Evolutionary conservation across 768 basidiomycete genomes (phyloP), one percentile per base, ranked within the genome.

Genomic region (Mycena rosella): DNA sequence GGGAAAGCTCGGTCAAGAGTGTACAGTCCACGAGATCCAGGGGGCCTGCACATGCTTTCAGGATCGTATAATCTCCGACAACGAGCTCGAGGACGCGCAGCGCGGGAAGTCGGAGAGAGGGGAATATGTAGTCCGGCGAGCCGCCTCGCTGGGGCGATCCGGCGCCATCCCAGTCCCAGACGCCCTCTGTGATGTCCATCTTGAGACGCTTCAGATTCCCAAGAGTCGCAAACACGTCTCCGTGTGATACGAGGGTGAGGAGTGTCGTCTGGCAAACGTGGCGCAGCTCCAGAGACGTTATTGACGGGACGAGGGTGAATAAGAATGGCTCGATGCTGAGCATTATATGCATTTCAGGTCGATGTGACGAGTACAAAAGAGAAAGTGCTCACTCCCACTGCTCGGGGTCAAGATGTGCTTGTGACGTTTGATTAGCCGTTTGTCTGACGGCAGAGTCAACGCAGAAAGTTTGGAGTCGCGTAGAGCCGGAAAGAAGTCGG

Each of bases 101-200:
- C 9, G 73, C 72, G 17, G 73, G 72, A 30, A 73, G 65, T 3
- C 73, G 38, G 2, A 76, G 63, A 22, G 67, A 56, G 3, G 38
- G 44, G 58, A 74, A 76, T 4, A 42, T 13, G 42, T 63, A 73
- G 0, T 49, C 34, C 1, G 42, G 36, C 5, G 73, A 60, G 0
- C 73, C 67, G 8, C 74, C 74, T 4, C 24, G n/a, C 18, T 68
- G 63, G 2, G 73, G 73, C 3, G 73, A 70, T 14, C 72, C 73
- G 1, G 4, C 6, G 36, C 52, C 58, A 26, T 70, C 36, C 72
- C 70, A 72, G 45, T 75, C 73, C 75, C n/a, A n/a, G n/a, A n/a
- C n/a, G n/a, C n/a, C n/a, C n/a, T n/a, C n/a, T n/a, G n/a, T n/a
- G n/a, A n/a, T 67, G 49, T 75, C 75, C 38, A 74, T 47, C 36